These are phyloP conservation scores for Penicillium subrubescens DNA, from an alignment of 495 filamentous ascomycete genomes.

Conservation along the genomic window DNA sequence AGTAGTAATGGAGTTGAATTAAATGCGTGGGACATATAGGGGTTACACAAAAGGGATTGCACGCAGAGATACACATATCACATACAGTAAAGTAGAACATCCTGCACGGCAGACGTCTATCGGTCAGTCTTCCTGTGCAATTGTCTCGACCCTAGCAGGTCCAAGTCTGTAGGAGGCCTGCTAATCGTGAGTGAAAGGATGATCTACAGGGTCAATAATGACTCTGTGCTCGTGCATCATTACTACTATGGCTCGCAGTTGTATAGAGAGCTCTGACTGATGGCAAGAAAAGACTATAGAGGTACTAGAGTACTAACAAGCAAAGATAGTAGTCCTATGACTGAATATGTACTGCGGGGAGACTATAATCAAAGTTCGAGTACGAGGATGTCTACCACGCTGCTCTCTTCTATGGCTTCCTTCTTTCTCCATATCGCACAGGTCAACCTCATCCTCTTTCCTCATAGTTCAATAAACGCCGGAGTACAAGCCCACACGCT, in stretches of 20 bases:
- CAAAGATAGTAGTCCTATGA: background rate
- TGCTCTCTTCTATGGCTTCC: constrained; percentile 13
- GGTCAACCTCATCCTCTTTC: background rate
- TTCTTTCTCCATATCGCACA: constrained; percentile 10
- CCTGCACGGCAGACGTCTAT: background rate
- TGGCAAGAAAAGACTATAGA: background rate
- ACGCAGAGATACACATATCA: background rate
- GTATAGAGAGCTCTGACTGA: too few relatives aligned
- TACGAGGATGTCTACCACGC: constrained; percentile 20
- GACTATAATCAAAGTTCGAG: constrained; percentile 13
- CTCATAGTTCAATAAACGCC: constrained; percentile 1
- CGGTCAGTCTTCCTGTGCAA: background rate
- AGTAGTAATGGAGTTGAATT: background rate
- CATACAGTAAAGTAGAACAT: background rate
- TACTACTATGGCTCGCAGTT: too few relatives aligned
- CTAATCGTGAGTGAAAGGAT: background rate
- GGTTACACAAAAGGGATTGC: background rate
- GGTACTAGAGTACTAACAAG: background rate
- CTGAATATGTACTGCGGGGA: constrained; percentile 10
- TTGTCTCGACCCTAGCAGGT: background rate
- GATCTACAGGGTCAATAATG: background rate
- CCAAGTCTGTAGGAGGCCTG: background rate
- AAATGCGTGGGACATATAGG: background rate
- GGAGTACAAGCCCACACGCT: background rate
- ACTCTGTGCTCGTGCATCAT: too few relatives aligned